Evolutionary conservation across 1,139 yeast species (phyloP), one percentile per base, ranked within the genome.

Genomic region (Fermentozyma sake): DNA sequence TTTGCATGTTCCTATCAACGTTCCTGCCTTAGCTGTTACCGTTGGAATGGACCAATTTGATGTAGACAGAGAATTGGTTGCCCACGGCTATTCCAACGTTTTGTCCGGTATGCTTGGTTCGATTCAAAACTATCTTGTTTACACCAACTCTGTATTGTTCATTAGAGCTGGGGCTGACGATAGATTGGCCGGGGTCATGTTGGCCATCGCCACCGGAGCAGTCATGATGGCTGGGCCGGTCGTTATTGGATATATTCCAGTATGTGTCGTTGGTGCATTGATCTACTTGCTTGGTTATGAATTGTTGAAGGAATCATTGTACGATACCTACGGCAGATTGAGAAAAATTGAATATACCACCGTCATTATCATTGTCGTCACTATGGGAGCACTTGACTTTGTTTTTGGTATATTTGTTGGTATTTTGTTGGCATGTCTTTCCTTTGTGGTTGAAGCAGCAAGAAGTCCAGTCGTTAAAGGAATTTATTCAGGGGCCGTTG

Each of bases 311-410:
- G 98, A 91, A 52, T 85, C 97, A 0, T 49, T 91, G 10, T 75
- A 72, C 41, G 98, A 91, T 51, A 86, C 97, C 0, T 72, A 73
- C 59, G 93, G 93, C 2, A 72, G 82, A 40, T 71, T 91, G 24
- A 70, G 79, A 24, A 64, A 56, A 22, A 82, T 85, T 40, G 98
- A 91, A 51, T 91, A 91, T 52, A 46, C 75, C 23, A 91, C 98
- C 2, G 83, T 91, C 36, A 58, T 82, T 5, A 77, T 81, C 7
- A 91, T 91, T 43, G 95, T 93, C 14, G 61, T 86, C 15, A 81
- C 91, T 0, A 91, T 93, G 98, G 98, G 97, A 3, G 80, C 83
- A 2, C 82, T 85, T 71, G 98, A 91, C 56, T 91, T 91, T 55
- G 98, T 91, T 6, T 72, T 79, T 41, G 98, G 98, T 31, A 86